Evolutionary conservation across 495 filamentous ascomycete species (phyloP), one percentile per base, ranked within the genome.

Genomic region (Penicillium maclennaniae): DNA sequence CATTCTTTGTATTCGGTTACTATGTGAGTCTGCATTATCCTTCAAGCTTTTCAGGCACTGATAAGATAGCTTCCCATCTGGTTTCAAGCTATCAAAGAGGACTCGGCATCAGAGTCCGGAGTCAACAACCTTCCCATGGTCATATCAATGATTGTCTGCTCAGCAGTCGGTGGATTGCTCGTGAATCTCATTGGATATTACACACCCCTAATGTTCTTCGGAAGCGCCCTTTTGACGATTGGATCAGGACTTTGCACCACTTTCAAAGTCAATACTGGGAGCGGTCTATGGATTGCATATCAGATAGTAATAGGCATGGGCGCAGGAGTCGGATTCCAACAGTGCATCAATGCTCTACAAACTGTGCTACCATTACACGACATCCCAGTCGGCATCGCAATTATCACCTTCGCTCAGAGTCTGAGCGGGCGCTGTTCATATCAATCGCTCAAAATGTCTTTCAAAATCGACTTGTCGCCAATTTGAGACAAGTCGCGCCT

Each of bases 31-130:
- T 27, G 43, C 8, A 42, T 4, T 15, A 8, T 19, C 1, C 20
- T 36, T 45, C 4, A 40, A 28, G 3, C 46, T 43, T 23, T 49
- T 47, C 26, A 15, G 14, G 4, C 15, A 34, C 38, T 40, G 15
- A 40, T n/a, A 3, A 9, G 47, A 37, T 85, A 87, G 74, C 69
- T 95, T 7, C 90, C 91, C 0, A 86, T 92, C 58, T 96, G 87
- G 86, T 95, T 96, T 74, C 91, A 96, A 64, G 83, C 88, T 15
- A 84, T 95, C 60, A 83, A 91, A 63, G 81, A 79, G 40, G 80
- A 78, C 1, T 76, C 74, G 1, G 88, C 91, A 9, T 80, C 83
- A 6, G 66, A 80, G 27, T 90, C 87, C 1, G 91, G 91, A 40
- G 85, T 95, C 61, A 80, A 81, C 60, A 88, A 83, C 54, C 71